Percentiles rank a stretch among this genome's conserved stretches.
Conservation (phyloP, 1,284 basidiomycete genomes). For the Trametes sp. region DNA sequence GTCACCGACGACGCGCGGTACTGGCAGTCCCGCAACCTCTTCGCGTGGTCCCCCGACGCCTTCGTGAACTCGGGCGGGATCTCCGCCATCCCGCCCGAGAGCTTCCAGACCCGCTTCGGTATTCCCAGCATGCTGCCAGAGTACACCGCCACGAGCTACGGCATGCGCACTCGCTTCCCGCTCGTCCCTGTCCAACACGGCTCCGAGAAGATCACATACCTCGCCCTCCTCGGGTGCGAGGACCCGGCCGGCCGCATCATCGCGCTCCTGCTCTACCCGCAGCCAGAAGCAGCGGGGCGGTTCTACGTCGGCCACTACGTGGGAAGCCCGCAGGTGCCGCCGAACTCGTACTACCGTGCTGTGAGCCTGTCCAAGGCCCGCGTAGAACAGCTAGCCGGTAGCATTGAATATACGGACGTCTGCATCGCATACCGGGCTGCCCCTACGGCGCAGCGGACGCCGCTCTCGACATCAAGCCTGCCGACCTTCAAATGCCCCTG, state of each 20-base stretch:
- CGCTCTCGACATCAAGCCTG: not conserved
- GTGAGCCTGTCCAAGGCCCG: slow-evolving; percentile 17
- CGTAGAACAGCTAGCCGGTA: not conserved
- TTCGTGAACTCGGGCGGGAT: slow-evolving; percentile 24
- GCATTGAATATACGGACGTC: slow-evolving; percentile 15
- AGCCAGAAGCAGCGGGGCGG: slow-evolving; percentile 10
- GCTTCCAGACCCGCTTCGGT: slow-evolving; percentile 17
- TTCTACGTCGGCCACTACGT: slow-evolving; percentile 31
- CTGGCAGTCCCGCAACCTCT: slow-evolving; percentile 29
- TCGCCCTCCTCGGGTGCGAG: slow-evolving; percentile 24
- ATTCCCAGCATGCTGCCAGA: slow-evolving; percentile 17
- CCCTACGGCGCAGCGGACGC: slow-evolving; percentile 1
- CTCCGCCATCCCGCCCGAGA: slow-evolving; percentile 18
- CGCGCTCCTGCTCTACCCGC: slow-evolving; percentile 26
- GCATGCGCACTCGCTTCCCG: slow-evolving; percentile 24
- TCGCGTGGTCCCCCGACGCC: slow-evolving; percentile 31
- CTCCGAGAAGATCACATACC: slow-evolving; percentile 21
- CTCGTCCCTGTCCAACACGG: slow-evolving; percentile 22
- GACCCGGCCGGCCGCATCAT: slow-evolving; percentile 19
- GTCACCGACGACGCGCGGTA: slow-evolving; percentile 28
- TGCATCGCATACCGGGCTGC: slow-evolving; percentile 21
- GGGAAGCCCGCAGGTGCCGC: slow-evolving; percentile 22
- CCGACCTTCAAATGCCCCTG: slow-evolving; percentile 25
- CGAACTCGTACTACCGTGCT: slow-evolving; percentile 25
- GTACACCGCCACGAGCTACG: slow-evolving; percentile 24